Evolutionary conservation across 1,284 basidiomycete species (phyloP).

Genomic region (Pyrrhoderma noxium): DNA sequence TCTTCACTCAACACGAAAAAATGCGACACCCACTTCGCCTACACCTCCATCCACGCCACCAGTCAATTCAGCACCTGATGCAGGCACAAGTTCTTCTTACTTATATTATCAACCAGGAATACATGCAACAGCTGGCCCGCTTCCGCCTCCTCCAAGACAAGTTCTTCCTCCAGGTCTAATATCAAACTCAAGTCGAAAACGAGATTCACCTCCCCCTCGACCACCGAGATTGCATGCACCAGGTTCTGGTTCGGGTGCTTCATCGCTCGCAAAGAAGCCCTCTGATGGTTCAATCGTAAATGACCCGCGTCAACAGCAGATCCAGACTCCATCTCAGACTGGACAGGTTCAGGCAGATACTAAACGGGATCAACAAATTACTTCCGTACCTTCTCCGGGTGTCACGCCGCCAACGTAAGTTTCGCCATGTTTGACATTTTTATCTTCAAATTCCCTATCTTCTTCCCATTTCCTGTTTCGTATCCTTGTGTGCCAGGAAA

Average conservation of each 20-base stretch:
- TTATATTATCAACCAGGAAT: conserved; percentile 58
- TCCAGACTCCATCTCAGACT: no score
- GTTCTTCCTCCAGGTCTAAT: conserved; percentile 36
- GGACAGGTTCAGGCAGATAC: no score
- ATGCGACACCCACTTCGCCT: background rate
- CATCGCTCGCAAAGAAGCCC: conserved; percentile 9
- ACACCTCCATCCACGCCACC: background rate
- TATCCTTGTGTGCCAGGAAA: no score
- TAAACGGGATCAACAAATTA: no score
- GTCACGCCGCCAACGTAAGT: conserved; percentile 14
- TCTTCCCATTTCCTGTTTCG: no score
- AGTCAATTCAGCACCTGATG: no score
- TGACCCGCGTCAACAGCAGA: no score
- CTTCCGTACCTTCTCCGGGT: background rate
- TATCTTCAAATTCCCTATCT: no score
- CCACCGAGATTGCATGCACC: conserved; percentile 17
- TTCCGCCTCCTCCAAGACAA: conserved; percentile 54
- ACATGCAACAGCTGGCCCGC: conserved; percentile 63
- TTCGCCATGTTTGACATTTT: background rate
- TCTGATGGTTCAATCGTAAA: conserved; percentile 6
- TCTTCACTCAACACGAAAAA: no score
- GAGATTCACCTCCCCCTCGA: conserved; percentile 14
- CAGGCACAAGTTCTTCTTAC: conserved; percentile 30
- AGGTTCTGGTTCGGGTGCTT: conserved; percentile 1
- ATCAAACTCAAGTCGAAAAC: conserved; percentile 25